Evolutionary conservation across 2,329 filamentous ascomycete species (phyloP), one percentile per base, ranked within the genome.

Genomic region (Aureobasidium sp.): DNA sequence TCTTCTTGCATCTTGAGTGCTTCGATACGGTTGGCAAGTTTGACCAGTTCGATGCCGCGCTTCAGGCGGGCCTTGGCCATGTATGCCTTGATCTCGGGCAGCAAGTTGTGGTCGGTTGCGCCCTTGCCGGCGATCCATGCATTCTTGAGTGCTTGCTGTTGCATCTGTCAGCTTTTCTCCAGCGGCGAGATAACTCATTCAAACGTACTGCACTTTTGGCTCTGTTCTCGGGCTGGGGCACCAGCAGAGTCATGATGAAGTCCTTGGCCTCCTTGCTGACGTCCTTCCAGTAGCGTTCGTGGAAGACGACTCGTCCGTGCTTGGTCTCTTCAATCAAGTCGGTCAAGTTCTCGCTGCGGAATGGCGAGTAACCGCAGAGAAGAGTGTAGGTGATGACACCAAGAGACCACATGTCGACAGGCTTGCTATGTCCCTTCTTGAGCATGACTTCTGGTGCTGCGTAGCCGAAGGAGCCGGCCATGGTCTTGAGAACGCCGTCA

Each of bases 371-470:
- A 68, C 94, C 94, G 73, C 95, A 99, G 57, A 99, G 88, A 31
- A 99, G 82, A 17, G 94, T 99, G 77, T 99, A 99, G 45, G 94
- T 97, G 71, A 99, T 99, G 70, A 99, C 94, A 65, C 94, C 94
- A 77, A 99, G 83, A 3, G 94, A 97, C 94, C 94, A 99, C 90
- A 99, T 96, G 73, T 99, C 94, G 37, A 97, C 94, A 5, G 94
- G 91, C 77, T 97, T 99, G 73, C 94, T 94, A 74, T 99, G 95
- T 22, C 94, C 94, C 72, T 90, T 87, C 81, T 97, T 97, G 66
- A 96, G 82, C 94, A 99, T 99, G 63, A 99, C 92, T 75, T 99
- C 94, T 9, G 94, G 94, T 1, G 94, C 94, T 22, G 94, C 94
- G 71, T 99, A 99, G 60, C 94, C 94, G 72, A 99, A 97, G 0